These are phyloP conservation scores for Yamadazyma laniorum DNA, from an alignment of 805 yeast genomes.

Conservation along the genomic window DNA sequence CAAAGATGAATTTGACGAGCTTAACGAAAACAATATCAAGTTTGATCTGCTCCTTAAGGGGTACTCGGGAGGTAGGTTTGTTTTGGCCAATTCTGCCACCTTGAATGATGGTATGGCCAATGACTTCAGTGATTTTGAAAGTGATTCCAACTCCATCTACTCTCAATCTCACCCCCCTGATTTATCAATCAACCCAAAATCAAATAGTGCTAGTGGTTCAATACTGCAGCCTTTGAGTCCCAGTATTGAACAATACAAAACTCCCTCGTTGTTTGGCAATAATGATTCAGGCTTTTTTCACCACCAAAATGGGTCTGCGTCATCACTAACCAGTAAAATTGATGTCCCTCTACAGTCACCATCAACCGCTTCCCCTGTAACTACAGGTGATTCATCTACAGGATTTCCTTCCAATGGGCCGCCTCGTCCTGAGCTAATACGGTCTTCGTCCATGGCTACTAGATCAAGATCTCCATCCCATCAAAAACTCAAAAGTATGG, in stretches of 20 bases:
- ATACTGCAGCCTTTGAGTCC: conserved; percentile 2
- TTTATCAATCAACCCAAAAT: too few relatives aligned
- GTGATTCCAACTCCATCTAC: conserved; percentile 23
- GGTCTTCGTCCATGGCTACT: conserved; percentile 4
- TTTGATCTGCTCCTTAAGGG: conserved; percentile 14
- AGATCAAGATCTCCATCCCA: conserved; percentile 16
- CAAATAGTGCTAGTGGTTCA: conserved; percentile 5
- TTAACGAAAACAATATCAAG: conserved; percentile 15
- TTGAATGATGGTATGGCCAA: conserved; percentile 14
- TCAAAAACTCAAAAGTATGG: conserved; percentile 17
- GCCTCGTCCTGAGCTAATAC: conserved; percentile 3
- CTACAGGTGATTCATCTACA: not conserved
- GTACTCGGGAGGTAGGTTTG: conserved; percentile 17
- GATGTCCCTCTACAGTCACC: conserved; percentile 27
- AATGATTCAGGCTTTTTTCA: conserved; percentile 8
- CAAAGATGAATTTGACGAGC: conserved; percentile 6
- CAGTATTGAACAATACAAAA: conserved; percentile 5
- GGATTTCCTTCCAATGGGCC: not conserved
- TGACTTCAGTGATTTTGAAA: conserved; percentile 23
- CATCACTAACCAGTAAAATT: conserved; percentile 26
- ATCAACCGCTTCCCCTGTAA: conserved; percentile 9
- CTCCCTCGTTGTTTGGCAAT: conserved; percentile 13
- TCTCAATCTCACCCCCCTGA: conserved; percentile 11
- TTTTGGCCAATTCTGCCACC: conserved; percentile 16
- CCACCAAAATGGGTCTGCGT: conserved; percentile 13